These are phyloP conservation scores for Suhomyces coccinellae DNA, from an alignment of 1,139 yeast species.

Conservation along the genomic window DNA sequence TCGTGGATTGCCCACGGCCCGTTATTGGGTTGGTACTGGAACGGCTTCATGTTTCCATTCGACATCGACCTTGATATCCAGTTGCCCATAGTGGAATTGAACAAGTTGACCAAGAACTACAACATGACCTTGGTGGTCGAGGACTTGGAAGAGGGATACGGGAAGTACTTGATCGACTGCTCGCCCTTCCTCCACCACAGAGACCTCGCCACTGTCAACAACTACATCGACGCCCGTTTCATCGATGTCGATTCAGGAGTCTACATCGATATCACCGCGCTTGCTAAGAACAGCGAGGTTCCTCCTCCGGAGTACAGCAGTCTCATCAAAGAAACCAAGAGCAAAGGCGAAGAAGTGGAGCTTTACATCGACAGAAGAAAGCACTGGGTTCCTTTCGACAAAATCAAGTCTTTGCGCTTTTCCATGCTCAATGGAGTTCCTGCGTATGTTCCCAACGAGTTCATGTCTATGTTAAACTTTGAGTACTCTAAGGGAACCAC, in stretches of 20 bases:
- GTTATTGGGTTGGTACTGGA: slow-evolving; percentile 31
- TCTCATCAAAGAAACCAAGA: slow-evolving; percentile 18
- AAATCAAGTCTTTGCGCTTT: slow-evolving; percentile 32
- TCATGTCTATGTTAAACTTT: slow-evolving; percentile 32
- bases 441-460: slow-evolving; percentile 37
- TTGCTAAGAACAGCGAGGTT: slow-evolving; percentile 14
- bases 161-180: slow-evolving; percentile 17
- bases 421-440: slow-evolving; percentile 41
- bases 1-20: slow-evolving; percentile 35
- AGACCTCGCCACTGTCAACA: slow-evolving; percentile 12
- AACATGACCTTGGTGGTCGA: slow-evolving; percentile 18
- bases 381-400: slow-evolving; percentile 36
- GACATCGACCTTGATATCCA: slow-evolving; percentile 19
- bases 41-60: slow-evolving; percentile 19
- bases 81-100: slow-evolving; percentile 16
- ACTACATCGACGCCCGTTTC: slow-evolving; percentile 18
- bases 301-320: slow-evolving; percentile 29
- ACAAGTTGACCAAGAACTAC: slow-evolving; percentile 11
- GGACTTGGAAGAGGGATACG: slow-evolving; percentile 15
- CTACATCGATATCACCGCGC: slow-evolving; percentile 18
- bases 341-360: slow-evolving; percentile 20
- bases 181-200: slow-evolving; percentile 16
- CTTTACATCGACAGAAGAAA: slow-evolving; percentile 39
- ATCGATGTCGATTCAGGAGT: slow-evolving; percentile 18
- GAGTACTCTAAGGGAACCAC: slow-evolving; percentile 34